phyloP scores from a whole-genome alignment of 2,329 filamentous ascomycete genomes.

The Dactylellina haptotyla region DNA sequence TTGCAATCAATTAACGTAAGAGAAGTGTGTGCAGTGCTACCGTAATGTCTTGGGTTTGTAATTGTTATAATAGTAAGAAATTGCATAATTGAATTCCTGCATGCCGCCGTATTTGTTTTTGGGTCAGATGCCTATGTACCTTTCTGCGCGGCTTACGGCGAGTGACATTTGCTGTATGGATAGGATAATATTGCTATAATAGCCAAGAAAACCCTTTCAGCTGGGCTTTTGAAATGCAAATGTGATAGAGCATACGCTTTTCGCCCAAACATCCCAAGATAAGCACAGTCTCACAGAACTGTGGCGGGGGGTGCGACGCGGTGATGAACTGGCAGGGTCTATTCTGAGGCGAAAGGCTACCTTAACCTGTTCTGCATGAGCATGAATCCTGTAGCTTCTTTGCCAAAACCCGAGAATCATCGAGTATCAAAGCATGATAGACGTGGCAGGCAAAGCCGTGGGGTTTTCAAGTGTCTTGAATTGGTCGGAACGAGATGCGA shows the following conservation, averaged over 20 bases:
- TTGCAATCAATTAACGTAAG: too few species aligned
- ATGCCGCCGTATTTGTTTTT: not conserved
- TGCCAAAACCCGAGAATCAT: not conserved
- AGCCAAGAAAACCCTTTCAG: too few species aligned
- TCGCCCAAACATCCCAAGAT: too few species aligned
- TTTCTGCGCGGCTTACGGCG: too few species aligned
- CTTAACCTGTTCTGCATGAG: not conserved
- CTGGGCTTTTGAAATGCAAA: too few species aligned
- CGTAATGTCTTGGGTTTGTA: slow-evolving; percentile 3
- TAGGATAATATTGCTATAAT: too few species aligned
- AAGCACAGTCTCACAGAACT: too few species aligned
- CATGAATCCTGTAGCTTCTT: slow-evolving; percentile 4
- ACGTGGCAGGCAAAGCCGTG: slow-evolving; percentile 1
- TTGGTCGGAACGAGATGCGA: not conserved
- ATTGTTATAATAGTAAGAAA: not conserved
- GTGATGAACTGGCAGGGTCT: not conserved
- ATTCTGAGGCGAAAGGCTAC: not conserved
- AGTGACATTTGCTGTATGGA: too few species aligned
- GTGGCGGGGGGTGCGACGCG: not conserved
- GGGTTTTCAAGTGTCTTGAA: not conserved
- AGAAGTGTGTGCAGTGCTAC: not conserved
- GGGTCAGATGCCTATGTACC: too few species aligned
- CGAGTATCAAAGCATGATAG: not conserved
- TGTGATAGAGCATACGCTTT: too few species aligned
- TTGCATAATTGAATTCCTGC: not conserved